A percentile compares a stretch with the other conserved stretches of the same genome.
These are phyloP conservation scores for Alnus glutinosa DNA, from an alignment of 306 rosid species.

Conservation along the genomic window DNA sequence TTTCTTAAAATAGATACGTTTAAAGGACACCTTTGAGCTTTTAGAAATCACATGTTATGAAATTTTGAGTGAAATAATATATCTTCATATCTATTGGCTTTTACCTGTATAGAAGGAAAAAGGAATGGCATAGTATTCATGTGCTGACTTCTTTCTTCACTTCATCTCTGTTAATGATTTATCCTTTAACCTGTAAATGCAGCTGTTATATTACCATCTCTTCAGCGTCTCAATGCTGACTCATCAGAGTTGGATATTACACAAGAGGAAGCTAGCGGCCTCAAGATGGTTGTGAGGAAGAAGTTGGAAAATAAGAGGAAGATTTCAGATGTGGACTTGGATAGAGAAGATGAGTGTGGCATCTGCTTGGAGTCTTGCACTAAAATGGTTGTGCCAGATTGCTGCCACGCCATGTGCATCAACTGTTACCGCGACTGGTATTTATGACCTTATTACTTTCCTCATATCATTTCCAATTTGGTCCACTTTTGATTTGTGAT, in stretches of 20 bases:
- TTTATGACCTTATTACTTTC: neutral
- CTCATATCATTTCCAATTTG: neutral
- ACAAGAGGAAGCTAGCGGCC: slow-evolving; percentile 36
- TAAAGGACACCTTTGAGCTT: neutral
- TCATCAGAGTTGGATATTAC: slow-evolving; percentile 34
- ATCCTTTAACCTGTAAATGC: slow-evolving; percentile 31
- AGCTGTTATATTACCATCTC: slow-evolving; percentile 80
- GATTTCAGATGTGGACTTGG: slow-evolving; percentile 41
- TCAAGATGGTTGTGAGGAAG: slow-evolving; percentile 30
- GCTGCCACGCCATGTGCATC: slow-evolving; percentile 86
- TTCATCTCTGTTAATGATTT: neutral
- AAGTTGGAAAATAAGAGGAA: slow-evolving; percentile 37
- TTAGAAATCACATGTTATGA: neutral
- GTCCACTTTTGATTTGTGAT: slow-evolving; percentile 6
- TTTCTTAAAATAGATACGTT: neutral
- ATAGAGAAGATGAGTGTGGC: slow-evolving; percentile 81
- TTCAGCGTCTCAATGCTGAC: slow-evolving; percentile 56
- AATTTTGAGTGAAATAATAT: neutral
- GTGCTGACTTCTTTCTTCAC: neutral
- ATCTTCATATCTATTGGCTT: neutral
- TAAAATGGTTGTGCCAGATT: slow-evolving; percentile 75
- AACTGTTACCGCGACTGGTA: slow-evolving; percentile 78
- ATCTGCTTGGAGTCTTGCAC: slow-evolving; percentile 74
- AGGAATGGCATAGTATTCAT: neutral
- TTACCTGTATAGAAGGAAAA: neutral